A percentile compares a stretch with the other conserved stretches of the same genome.
Conservation (phyloP, 495 filamentous ascomycete genomes). For the Emericellopsis terricola region DNA sequence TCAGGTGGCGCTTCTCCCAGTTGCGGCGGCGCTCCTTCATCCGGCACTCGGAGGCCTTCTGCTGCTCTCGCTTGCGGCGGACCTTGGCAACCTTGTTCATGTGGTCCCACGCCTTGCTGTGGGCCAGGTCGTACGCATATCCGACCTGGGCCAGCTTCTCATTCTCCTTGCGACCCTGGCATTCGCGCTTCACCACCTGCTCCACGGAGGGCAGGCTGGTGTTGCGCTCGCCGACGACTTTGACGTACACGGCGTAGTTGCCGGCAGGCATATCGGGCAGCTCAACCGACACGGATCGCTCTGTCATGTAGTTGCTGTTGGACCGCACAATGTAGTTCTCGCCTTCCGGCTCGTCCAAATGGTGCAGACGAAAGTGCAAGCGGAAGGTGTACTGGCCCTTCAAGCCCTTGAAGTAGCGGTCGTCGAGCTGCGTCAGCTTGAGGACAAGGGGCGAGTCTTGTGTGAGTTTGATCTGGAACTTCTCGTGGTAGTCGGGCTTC, state of each 20-base stretch:
- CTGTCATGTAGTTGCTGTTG: slow-evolving; percentile 47
- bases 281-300: slow-evolving; percentile 29
- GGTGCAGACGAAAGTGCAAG: slow-evolving; percentile 75
- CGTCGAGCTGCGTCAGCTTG: slow-evolving; percentile 74
- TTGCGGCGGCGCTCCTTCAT: slow-evolving; percentile 21
- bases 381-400: slow-evolving; percentile 66
- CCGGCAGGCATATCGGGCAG: slow-evolving; percentile 49
- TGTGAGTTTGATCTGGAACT: slow-evolving; percentile 59
- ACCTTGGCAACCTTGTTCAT: slow-evolving; percentile 40
- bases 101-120: slow-evolving; percentile 54
- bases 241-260: slow-evolving; percentile 68
- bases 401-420: slow-evolving; percentile 72
- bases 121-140: slow-evolving; percentile 74
- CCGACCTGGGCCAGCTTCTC: slow-evolving; percentile 81
- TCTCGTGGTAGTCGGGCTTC: slow-evolving; percentile 75
- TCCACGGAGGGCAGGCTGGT: slow-evolving; percentile 37
- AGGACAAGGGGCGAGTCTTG: slow-evolving; percentile 58
- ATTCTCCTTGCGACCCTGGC: slow-evolving; percentile 38
- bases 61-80: slow-evolving; percentile 26
- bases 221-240: slow-evolving; percentile 51
- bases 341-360: slow-evolving; percentile 45
- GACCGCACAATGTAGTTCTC: slow-evolving; percentile 80
- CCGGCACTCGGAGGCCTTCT: slow-evolving; percentile 28
- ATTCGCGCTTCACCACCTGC: slow-evolving; percentile 51
- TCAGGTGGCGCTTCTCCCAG: slow-evolving; percentile 30